phyloP scores from a whole-genome alignment of 1,284 basidiomycete genomes.

The Pholiota adiposa region DNA sequence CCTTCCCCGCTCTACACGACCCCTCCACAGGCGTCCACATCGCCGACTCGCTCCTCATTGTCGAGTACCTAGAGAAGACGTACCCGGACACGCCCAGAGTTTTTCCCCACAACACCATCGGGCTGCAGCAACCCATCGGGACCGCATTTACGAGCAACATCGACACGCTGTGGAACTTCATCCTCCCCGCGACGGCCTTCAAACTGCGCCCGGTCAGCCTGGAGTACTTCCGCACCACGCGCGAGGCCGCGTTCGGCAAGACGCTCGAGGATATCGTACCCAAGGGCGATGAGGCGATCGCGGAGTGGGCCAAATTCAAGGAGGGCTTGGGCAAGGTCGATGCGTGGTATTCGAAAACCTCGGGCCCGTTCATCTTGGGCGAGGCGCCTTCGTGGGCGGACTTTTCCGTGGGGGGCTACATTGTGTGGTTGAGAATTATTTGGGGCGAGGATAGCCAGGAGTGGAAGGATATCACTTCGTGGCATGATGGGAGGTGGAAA shows the following conservation, averaged over 20 bases:
- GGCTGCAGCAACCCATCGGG: slow-evolving; percentile 36
- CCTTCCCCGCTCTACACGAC: slow-evolving; percentile 45
- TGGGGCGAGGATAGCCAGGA: slow-evolving; percentile 7
- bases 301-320: slow-evolving; percentile 36
- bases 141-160: slow-evolving; percentile 22
- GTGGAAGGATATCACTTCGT: slow-evolving; percentile 6
- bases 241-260: slow-evolving; percentile 36
- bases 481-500: slow-evolving; percentile 6
- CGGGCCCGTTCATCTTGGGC: slow-evolving; percentile 9
- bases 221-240: slow-evolving; percentile 41
- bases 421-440: not conserved
- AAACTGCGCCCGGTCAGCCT: slow-evolving; percentile 34
- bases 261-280: slow-evolving; percentile 38
- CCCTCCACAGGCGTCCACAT: slow-evolving; percentile 37
- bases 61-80: slow-evolving; percentile 48
- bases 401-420: not conserved
- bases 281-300: slow-evolving; percentile 30
- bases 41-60: slow-evolving; percentile 47
- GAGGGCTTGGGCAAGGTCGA: slow-evolving; percentile 31
- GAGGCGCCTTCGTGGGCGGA: slow-evolving; percentile 7
- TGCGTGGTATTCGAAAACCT: slow-evolving; percentile 31
- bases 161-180: slow-evolving; percentile 22
- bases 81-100: slow-evolving; percentile 45
- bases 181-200: slow-evolving; percentile 23
- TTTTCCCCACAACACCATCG: slow-evolving; percentile 29